Base-by-base conservation (phyloP, 495 filamentous ascomycete genomes). In the Podospora sp. region DNA sequence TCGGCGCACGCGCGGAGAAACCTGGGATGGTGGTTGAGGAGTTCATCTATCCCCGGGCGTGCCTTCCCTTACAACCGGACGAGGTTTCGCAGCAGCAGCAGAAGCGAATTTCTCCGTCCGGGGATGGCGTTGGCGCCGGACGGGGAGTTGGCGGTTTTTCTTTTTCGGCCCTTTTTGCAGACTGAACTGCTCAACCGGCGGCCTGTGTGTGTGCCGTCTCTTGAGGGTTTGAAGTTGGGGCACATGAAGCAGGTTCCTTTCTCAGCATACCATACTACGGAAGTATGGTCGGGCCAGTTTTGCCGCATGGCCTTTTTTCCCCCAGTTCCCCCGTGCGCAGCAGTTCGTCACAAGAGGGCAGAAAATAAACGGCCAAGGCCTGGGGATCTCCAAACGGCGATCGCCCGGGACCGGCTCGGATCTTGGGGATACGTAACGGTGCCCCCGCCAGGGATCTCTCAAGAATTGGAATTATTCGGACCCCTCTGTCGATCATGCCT, bases 351-450 rank as follows among this genome's bases (percentile, higher is more conserved):
- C 27, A 40, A 36, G 59, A n/a, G n/a, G n/a, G n/a, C n/a, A n/a
- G n/a, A 35, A 33, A 21, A 22, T 9, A 62, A 18, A n/a, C 60
- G 25, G 60, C 21, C 60, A 46, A 46, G 40, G 40, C 40, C 40
- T 46, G 40, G 40, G 40, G 40, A 46, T 46, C 40, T 12, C 40
- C 40, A 46, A 46, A 46, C 60, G 60, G 60, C 24, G 60, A 62
- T 62, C 60, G 40, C 33, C 60, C 60, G 60, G 40, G 60, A 21
- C 59, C 60, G 40, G 60, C 40, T 62, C 60, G 60, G 35, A 62
- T 62, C 40, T 62, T 59, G 57, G 2, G 40, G 40, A 46, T 14
- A 11, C 40, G 40, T n/a, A n/a, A n/a, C n/a, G n/a, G n/a, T n/a
- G 40, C 40, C 40, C 40, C 40, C 40, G 14, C 6, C 33, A 36